A percentile compares a stretch with the other conserved stretches of the same genome.
Evolutionary conservation across 352 stramenopile species (phyloP).

Genomic region (Phytopythium kandeliae): DNA sequence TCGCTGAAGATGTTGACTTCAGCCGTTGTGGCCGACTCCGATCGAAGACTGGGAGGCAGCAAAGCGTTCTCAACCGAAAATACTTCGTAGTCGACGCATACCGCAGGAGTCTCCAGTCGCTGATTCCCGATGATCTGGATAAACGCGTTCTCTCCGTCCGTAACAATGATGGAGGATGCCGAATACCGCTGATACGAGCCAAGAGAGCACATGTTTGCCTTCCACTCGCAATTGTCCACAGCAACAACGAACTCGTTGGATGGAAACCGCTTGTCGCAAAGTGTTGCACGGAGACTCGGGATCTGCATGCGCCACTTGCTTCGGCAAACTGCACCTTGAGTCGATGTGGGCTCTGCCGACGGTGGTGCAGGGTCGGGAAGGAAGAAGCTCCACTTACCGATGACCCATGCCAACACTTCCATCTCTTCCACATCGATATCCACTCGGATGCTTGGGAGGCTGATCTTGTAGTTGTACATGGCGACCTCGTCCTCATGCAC

Average conservation of each 20-base stretch:
- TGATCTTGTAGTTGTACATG: constrained; percentile 68
- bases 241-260: not conserved
- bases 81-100: constrained; percentile 35
- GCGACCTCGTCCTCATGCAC: constrained; percentile 28
- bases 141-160: constrained; percentile 26
- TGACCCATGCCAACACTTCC: constrained; percentile 54
- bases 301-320: constrained; percentile 5
- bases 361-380: constrained; percentile 24
- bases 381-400: constrained; percentile 81
- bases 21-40: not conserved
- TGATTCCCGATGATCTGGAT: constrained; percentile 30
- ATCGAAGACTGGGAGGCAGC: not conserved
- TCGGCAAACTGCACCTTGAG: constrained; percentile 1
- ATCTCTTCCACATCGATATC: constrained; percentile 52
- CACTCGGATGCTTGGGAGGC: constrained; percentile 37
- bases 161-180: constrained; percentile 13
- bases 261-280: not conserved
- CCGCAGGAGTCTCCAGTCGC: constrained; percentile 30
- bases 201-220: constrained; percentile 4
- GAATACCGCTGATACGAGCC: constrained; percentile 6
- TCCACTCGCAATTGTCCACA: constrained; percentile 6
- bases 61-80: not conserved
- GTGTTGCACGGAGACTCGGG: not conserved
- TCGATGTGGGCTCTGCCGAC: too few relatives aligned
- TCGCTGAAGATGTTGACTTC: constrained; percentile 23